Evolutionary conservation across 805 yeast genomes (phyloP), one percentile per base, ranked within the genome.

Genomic region (Kluyveromyces wickerhamii): DNA sequence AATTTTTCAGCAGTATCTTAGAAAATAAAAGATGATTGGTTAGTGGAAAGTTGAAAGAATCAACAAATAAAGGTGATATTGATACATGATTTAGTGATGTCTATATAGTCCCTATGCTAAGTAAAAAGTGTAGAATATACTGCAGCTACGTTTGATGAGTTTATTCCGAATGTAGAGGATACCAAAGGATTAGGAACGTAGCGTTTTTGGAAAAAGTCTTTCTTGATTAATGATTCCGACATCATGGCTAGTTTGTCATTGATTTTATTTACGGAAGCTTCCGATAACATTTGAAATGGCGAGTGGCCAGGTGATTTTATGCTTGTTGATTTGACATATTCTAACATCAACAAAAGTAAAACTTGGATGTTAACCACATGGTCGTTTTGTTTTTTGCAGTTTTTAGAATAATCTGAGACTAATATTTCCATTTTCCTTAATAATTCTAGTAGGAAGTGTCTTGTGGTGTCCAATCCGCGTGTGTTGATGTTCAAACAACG

Each of bases 171-270:
- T 4, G 47, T 47, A 6, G 39, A 40, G 11, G 45, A 37, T 27
- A 42, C 38, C 11, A 24, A 21, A 9, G 48, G 35, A 20, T 27
- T 34, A 32, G 36, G 49, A 17, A 46, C 46, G 22, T 39, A 39
- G 27, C 59, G 42, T 27, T 48, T 45, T 7, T 38, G 32, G 27
- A 50, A 54, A 24, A 52, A 54, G 27, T 54, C 58, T 18, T 49
- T 34, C 34, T 49, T 52, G 12, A 54, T 54, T 18, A 54, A 37
- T 6, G 59, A 54, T 31, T 52, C 58, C 21, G 59, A 54, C 8
- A 54, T 51, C 8, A 29, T 46, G n/a, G 42, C 44, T 15, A 54
- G 34, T 27, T 48, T 53, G 3, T 34, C 34, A 11, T 43, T 43
- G 10, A 39, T 39, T 30, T 48, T 48, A 6, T 36, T 21, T 10